Percentiles rank a stretch among this genome's conserved stretches.
These are phyloP conservation scores for Xylariaceae sp. DNA, from an alignment of 2,329 filamentous ascomycete species.

Conservation along the genomic window DNA sequence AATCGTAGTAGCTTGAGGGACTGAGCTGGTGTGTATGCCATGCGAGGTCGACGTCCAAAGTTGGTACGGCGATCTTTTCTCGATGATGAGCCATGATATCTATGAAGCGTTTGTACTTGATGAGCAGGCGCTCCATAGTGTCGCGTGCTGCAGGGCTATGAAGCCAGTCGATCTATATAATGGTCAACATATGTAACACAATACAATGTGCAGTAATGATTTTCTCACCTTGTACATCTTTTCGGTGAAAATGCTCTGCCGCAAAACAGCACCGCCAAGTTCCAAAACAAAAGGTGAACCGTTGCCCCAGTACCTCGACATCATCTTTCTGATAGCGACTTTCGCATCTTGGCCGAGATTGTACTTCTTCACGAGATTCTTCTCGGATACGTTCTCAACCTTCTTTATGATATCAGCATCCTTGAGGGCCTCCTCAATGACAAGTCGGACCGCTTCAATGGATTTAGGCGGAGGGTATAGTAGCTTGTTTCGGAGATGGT, in stretches of 20 bases:
- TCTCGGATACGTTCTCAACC: constrained; percentile 34
- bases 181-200: not conserved
- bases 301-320: constrained; percentile 68
- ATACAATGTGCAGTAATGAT: too few relatives aligned
- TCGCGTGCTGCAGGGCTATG: constrained; percentile 61
- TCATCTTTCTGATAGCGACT: constrained; percentile 59
- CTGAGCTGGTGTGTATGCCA: constrained; percentile 80
- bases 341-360: constrained; percentile 29
- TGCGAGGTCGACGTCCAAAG: constrained; percentile 68
- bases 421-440: constrained; percentile 46
- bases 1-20: constrained; percentile 58
- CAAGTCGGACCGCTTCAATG: constrained; percentile 48
- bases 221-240: constrained; percentile 61
- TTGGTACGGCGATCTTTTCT: constrained; percentile 57
- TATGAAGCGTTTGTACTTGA: constrained; percentile 64
- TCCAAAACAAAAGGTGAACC: constrained; percentile 61
- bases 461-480: constrained; percentile 35
- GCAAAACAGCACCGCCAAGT: constrained; percentile 59
- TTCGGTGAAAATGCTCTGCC: constrained; percentile 62
- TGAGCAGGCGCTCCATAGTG: constrained; percentile 62
- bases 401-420: constrained; percentile 35
- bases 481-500: constrained; percentile 41
- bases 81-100: constrained; percentile 50
- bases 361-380: constrained; percentile 20
- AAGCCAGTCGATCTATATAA: constrained; percentile 63